Conservation (phyloP, 345 rosid genomes). For the Microthlaspi erraticum region DNA sequence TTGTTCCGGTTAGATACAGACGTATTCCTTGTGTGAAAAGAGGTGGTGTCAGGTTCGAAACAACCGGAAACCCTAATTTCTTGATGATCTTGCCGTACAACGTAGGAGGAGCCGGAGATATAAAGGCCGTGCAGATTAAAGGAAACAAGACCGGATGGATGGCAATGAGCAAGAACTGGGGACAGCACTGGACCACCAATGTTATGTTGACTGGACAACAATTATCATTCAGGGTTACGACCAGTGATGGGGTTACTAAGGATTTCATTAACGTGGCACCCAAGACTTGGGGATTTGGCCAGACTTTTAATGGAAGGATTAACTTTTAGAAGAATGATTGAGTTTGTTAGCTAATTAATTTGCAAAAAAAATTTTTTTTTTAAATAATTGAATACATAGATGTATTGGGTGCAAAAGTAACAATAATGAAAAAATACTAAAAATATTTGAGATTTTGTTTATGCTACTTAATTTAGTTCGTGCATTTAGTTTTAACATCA, state of each 20-base stretch:
- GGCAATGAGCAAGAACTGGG: conserved; percentile 52
- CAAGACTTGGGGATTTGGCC: conserved; percentile 40
- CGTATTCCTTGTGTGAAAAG: conserved; percentile 46
- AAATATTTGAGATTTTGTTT: too few relatives aligned
- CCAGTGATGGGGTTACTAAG: conserved; percentile 41
- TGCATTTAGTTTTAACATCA: too few relatives aligned
- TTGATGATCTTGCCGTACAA: conserved; percentile 48
- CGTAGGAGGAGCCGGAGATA: conserved; percentile 39
- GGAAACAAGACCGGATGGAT: conserved; percentile 30
- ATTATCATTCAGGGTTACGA: conserved; percentile 47
- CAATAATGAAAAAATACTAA: background rate
- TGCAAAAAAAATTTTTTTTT: too few relatives aligned
- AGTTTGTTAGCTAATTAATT: background rate
- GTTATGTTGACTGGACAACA: conserved; percentile 37
- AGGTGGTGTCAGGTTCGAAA: conserved; percentile 53
- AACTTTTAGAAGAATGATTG: conserved; percentile 28
- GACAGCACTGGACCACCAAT: conserved; percentile 48
- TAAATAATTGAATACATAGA: background rate
- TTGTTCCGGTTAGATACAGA: conserved; percentile 53
- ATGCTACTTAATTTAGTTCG: too few relatives aligned
- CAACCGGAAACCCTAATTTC: conserved; percentile 49
- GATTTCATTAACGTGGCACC: conserved; percentile 41
- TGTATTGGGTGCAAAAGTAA: background rate
- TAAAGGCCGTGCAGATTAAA: conserved; percentile 23
- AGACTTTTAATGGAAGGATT: conserved; percentile 21